phyloP scores from a whole-genome alignment of 176 grass and related monocot species.

The Aegilops longissima region DNA sequence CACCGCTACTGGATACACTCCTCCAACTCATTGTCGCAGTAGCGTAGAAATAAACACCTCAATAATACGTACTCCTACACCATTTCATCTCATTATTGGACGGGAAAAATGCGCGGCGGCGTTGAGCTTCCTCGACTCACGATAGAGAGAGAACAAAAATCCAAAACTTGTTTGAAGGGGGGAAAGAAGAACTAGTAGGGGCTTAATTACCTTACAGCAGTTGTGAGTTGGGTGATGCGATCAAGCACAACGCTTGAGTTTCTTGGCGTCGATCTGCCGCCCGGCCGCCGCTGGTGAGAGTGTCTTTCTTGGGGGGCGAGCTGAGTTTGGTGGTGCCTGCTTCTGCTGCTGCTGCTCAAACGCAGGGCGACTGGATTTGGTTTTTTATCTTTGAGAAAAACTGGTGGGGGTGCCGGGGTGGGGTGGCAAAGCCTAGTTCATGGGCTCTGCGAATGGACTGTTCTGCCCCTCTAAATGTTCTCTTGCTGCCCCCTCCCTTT shows the following conservation, averaged over 20 bases:
- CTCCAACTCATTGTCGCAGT: neutral
- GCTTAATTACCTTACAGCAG: too few species aligned
- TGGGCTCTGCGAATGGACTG: conserved; percentile 25
- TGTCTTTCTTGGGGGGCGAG: conserved; percentile 6
- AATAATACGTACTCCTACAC: neutral
- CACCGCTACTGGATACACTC: neutral
- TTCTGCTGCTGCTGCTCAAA: conserved; percentile 7
- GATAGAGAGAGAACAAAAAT: neutral
- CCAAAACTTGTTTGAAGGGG: neutral
- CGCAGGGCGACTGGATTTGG: conserved; percentile 26
- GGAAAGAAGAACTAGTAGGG: too few species aligned
- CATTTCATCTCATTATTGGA: neutral
- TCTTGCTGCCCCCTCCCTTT: neutral
- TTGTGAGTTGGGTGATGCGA: neutral
- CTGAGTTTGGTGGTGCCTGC: neutral
- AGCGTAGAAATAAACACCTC: neutral
- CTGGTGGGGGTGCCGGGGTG: conserved; percentile 7
- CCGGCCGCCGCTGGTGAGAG: neutral
- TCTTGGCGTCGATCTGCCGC: neutral
- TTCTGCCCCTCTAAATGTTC: conserved; percentile 23
- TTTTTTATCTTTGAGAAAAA: conserved; percentile 35
- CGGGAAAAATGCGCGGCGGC: neutral
- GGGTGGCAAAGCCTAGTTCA: conserved; percentile 17
- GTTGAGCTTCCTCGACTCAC: neutral
- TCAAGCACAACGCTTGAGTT: neutral